Evolutionary conservation across 2,329 filamentous ascomycete species (phyloP), one percentile per base, ranked within the genome.

Genomic region (Podosphaera fusca): DNA sequence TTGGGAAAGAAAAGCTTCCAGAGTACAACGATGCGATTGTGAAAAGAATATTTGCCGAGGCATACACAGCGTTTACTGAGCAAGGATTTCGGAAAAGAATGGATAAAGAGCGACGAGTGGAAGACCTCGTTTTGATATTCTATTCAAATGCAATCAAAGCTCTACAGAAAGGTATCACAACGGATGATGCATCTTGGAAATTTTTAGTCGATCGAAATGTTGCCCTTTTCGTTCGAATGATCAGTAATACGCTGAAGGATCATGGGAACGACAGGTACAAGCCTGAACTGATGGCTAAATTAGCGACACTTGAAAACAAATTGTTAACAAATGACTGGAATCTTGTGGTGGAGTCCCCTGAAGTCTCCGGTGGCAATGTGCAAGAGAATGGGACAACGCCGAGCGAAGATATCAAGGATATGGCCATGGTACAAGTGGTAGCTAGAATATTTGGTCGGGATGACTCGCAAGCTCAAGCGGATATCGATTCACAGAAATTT

Each of bases 121-220:
- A 98, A 70, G 89, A 94, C 61, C 73, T 96, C 55, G 81, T 98
- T 55, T 76, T 98, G 63, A 95, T 96, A 61, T 96, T 98, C 74
- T 96, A 94, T 71, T 94, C 89, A 1, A 85, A 87, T 61, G 89
- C 92, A 5, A 94, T 87, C 51, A 94, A 94, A 68, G 89, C 94
- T 60, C 77, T 95, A 65, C 81, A 85, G 69, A 86, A 87, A 68
- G 78, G 84, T 56, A 85, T 85, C 69, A 70, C 78, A 0, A 75
- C 81, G 0, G 84, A 85, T 52, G 90, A 96, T 68, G 87, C 94
- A 67, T 79, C 80, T 56, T 95, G 87, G 85, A 95, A 92, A 71
- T 74, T 85, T 58, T 80, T 96, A 70, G 88, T 94, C 21, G 92
- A 98, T 69, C 81, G 90, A 57, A 92, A 98, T 69, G 82, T 96